Base-by-base conservation (phyloP, 108 stramenopile species). In the Nannochloropsis gaditana region DNA sequence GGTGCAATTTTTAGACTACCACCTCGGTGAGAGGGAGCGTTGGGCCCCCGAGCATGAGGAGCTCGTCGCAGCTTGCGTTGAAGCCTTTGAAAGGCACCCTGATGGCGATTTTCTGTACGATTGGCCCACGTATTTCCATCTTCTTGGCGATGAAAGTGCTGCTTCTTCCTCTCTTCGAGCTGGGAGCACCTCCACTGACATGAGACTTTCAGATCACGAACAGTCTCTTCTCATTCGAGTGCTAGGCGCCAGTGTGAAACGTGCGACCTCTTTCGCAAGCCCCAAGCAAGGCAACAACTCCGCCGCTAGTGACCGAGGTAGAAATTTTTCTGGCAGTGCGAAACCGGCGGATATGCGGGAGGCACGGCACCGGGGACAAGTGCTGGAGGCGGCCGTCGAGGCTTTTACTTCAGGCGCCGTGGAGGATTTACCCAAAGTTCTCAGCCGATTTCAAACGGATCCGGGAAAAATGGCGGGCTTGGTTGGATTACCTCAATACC, bases 51-150 rank as follows among this genome's bases (percentile, higher is more conserved):
- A 73, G 59, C 59, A 73, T 8, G 59, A 73, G 59, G 19, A 73
- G 59, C 59, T 73, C 19, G 59, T 73, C 19, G 59, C 59, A 4
- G 59, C 59, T n/a, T 73, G 59, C 8, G 59, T 73, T 15, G 59
- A 73, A n/a, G 59, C 59, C 59, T 73, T 73, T 73, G 59, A 73
- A n/a, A 15, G 59, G 59, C 59, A 73, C 59, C 59, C 59, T 15
- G 59, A 73, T n/a, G 59, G 59, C 59, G 59, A 73, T n/a, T 73
- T 73, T n/a, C n/a, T 73, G 59, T 73, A 73, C 59, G 59, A 73
- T n/a, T 73, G 59, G 59, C 59, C 59, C n/a, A 73, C 59, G 8
- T 73, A 73, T 8, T 73, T 73, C 59, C 59, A 73, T 15, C 59
- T 73, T 73, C 59, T 73, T n/a, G 19, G 59, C 59, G 59, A 73